Base-by-base conservation (phyloP, 805 yeast species). In the Saccharomyces mikatae region DNA sequence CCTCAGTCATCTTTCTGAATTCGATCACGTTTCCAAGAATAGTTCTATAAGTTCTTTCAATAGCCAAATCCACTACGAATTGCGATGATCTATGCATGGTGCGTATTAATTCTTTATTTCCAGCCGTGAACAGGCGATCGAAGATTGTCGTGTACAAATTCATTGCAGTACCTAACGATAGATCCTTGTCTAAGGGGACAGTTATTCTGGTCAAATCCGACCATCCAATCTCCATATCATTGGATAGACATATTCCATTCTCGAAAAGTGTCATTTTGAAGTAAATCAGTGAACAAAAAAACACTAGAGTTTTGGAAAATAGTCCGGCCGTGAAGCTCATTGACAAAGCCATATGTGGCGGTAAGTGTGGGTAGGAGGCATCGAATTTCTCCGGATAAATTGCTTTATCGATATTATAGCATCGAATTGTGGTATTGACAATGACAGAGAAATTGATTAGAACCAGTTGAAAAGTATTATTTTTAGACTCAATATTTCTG, bases 1-100 rank as follows among this genome's bases (percentile, higher is more conserved):
- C 52, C 28, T 64, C 67, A 1, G 59, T 54, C 14, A 52, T 52
- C 10, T 55, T 56, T 49, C 67, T 57, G 41, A 58, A 58, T 22
- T 60, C 64, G 9, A 62, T 14, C 1, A 63, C 63, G 27, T 58
- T 62, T 14, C 53, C 54, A 6, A 62, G 48, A 9, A 64, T 56
- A 8, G 61, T 60, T 50, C 66, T 52, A 27, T 47, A 53, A 2
- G 60, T 54, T 30, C 47, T 57, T 26, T 58, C 64, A 41, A 59
- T 44, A 3, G 64, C 52, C 24, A 56, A 27, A 0, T 48, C 21
- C 9, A 58, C 27, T 10, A 54, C 52, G 22, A 59, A 56, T 6
- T 48, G n/a, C 28, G 53, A 52, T 4, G 60, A 60, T n/a, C 57
- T 56, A 11, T 52, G 32, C 17, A 56, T 11, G 2, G 56, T 10